Percentiles rank a stretch among this genome's conserved stretches.
phyloP scores from a whole-genome alignment of 345 rosid species.

The Eucalyptus virginea region DNA sequence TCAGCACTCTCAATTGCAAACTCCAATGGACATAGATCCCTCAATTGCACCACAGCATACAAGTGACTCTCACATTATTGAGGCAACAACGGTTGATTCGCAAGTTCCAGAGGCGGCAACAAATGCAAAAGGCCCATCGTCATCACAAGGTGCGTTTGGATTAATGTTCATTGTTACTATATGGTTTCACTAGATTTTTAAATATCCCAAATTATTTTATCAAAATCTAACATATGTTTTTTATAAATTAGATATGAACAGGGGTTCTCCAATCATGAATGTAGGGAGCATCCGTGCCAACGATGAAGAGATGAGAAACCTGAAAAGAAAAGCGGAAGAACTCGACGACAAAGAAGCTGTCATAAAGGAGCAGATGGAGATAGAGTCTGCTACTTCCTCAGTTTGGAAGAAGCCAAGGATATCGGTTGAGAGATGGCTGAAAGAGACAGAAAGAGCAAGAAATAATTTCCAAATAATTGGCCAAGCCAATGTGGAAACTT shows the following conservation, averaged over 20 bases:
- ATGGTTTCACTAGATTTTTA: accelerated
- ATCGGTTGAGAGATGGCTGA: background rate
- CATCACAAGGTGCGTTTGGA: too few species aligned
- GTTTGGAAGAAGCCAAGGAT: background rate
- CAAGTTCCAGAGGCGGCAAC: too few species aligned
- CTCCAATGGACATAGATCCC: too few species aligned
- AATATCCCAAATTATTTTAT: too few species aligned
- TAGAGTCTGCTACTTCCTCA: background rate
- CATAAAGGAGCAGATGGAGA: background rate
- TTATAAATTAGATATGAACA: too few species aligned
- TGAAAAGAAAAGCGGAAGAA: background rate
- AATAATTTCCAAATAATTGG: background rate
- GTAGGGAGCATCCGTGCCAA: background rate
- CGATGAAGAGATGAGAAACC: background rate
- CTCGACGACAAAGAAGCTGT: background rate
- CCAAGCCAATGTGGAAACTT: background rate
- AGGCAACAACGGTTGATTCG: too few species aligned
- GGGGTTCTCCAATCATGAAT: accelerated
- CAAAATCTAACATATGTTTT: too few species aligned
- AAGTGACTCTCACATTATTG: too few species aligned
- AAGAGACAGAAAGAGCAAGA: background rate
- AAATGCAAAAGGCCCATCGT: too few species aligned
- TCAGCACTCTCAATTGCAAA: too few species aligned
- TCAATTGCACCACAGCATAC: accelerated
- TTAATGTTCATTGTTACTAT: accelerated